Conservation (phyloP, 768 basidiomycete species). For the Agrocybe pediades region DNA sequence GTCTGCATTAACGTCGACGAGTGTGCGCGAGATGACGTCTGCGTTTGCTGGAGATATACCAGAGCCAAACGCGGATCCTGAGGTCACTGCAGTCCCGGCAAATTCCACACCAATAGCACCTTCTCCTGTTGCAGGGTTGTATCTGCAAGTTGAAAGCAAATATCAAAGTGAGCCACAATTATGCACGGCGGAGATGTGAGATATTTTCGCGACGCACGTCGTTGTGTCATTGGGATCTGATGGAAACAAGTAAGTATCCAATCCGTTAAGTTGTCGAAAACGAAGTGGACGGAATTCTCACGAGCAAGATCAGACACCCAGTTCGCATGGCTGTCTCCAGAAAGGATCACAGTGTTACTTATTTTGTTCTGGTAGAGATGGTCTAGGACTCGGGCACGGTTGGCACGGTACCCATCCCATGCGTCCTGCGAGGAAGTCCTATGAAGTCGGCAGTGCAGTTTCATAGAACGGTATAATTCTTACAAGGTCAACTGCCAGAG, state of each 20-base stretch:
- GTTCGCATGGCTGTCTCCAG: constrained; percentile 65
- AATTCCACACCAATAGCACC: constrained; percentile 63
- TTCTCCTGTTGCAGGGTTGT: constrained; percentile 46
- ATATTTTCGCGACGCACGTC: constrained; percentile 29
- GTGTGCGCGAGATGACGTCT: constrained; percentile 34
- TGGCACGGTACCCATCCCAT: constrained; percentile 63
- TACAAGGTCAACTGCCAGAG: neutral
- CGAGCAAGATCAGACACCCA: constrained; percentile 62
- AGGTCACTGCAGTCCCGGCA: constrained; percentile 62
- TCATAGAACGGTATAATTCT: neutral
- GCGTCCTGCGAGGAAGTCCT: constrained; percentile 39
- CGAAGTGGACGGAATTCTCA: constrained; percentile 25
- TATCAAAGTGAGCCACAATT: neutral
- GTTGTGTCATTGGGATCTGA: constrained; percentile 51
- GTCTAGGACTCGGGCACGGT: constrained; percentile 51
- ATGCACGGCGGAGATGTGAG: neutral
- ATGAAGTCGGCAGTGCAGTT: neutral
- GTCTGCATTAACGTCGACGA: constrained; percentile 45
- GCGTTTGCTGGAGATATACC: constrained; percentile 39
- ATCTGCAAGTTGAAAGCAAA: constrained; percentile 28
- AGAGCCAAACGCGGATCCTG: constrained; percentile 46
- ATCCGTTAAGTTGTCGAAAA: neutral
- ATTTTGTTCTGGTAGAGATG: constrained; percentile 53
- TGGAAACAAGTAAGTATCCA: neutral
- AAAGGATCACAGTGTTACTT: constrained; percentile 54